Evolutionary conservation across 352 stramenopile genomes (phyloP).

Genomic region (Pythium guiyangense): DNA sequence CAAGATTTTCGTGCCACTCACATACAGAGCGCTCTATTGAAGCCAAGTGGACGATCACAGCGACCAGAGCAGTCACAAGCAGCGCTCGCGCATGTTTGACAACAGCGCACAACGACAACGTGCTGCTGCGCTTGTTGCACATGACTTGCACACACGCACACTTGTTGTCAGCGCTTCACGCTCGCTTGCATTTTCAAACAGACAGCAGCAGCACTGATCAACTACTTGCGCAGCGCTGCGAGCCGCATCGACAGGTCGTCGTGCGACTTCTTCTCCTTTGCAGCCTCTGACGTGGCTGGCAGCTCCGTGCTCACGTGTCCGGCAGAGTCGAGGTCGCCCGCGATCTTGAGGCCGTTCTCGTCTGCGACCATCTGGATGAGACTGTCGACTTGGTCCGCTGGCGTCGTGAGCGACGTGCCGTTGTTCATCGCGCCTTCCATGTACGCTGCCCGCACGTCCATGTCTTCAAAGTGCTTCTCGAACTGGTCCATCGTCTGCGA

Average conservation of each 20-base stretch:
- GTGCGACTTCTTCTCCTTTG: constrained; percentile 74
- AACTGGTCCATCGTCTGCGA: constrained; percentile 98
- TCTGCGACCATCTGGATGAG: constrained; percentile 98
- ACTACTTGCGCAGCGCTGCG: constrained; percentile 70
- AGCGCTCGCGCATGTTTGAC: too few relatives aligned
- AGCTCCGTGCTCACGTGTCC: constrained; percentile 82
- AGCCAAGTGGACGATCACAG: too few relatives aligned
- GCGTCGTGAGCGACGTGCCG: constrained; percentile 93
- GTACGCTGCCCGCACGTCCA: constrained; percentile 97
- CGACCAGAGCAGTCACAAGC: too few relatives aligned
- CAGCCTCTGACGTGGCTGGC: constrained; percentile 51
- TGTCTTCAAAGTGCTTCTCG: constrained; percentile 98
- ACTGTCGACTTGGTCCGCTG: constrained; percentile 96
- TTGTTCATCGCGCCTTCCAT: constrained; percentile 98
- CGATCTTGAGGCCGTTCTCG: constrained; percentile 95
- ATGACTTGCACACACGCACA: too few relatives aligned
- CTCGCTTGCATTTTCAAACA: not conserved
- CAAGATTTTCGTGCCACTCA: too few relatives aligned
- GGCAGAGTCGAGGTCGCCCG: constrained; percentile 91
- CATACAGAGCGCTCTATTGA: too few relatives aligned
- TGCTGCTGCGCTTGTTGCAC: too few relatives aligned
- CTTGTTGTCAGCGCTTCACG: too few relatives aligned
- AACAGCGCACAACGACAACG: too few relatives aligned
- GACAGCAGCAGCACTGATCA: not conserved
- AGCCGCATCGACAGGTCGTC: constrained; percentile 82